Evolutionary conservation across 306 rosid genomes (phyloP).

Genomic region (Acacia acuminata): DNA sequence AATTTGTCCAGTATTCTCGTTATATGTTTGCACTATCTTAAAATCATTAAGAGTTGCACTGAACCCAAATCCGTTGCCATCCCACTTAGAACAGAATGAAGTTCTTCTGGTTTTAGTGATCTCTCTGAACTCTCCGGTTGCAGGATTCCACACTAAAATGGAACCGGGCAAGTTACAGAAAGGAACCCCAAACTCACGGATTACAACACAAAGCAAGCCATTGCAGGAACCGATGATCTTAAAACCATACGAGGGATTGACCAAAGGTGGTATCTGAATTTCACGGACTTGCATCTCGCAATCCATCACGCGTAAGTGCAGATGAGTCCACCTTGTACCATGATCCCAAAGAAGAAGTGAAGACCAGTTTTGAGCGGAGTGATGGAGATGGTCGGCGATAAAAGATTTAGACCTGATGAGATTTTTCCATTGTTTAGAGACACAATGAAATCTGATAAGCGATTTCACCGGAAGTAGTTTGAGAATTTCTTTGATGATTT

Average conservation of each 20-base stretch:
- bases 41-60: too few relatives aligned
- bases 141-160: background rate
- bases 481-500: background rate
- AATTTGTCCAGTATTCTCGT: too few relatives aligned
- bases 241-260: background rate
- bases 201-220: conserved; percentile 17
- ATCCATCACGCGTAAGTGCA: background rate
- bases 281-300: background rate
- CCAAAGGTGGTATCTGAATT: background rate
- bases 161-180: too few relatives aligned
- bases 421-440: background rate
- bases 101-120: background rate
- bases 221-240: conserved; percentile 24
- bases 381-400: conserved; percentile 6
- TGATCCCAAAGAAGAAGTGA: conserved; percentile 15
- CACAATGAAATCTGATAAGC: conserved; percentile 6
- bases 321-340: background rate
- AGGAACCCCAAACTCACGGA: background rate
- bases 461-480: conserved; percentile 9
- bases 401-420: background rate
- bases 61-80: background rate
- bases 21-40: background rate
- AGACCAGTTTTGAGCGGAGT: background rate
- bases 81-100: background rate
- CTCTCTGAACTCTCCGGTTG: background rate